Evolutionary conservation across 2,329 filamentous ascomycete species (phyloP).

Genomic region (Lachnellula hyalina): DNA sequence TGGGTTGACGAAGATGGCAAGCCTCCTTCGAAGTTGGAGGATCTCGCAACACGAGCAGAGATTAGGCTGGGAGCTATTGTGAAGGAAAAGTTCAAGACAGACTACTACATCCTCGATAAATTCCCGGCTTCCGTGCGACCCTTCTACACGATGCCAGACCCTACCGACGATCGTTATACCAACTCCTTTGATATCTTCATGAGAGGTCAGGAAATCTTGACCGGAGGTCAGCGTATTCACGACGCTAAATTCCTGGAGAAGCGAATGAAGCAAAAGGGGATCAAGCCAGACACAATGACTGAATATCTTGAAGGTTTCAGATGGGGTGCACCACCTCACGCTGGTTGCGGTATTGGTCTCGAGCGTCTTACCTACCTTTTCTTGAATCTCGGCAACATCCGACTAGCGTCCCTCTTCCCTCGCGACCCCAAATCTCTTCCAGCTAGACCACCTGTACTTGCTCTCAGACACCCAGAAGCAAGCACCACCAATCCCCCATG

Average conservation of each 20-base stretch:
- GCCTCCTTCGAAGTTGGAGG: slow-evolving; percentile 64
- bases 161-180: slow-evolving; percentile 65
- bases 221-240: slow-evolving; percentile 90
- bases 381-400: slow-evolving; percentile 81
- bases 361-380: slow-evolving; percentile 85
- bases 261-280: slow-evolving; percentile 70
- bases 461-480: slow-evolving; percentile 80
- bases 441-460: slow-evolving; percentile 52
- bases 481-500: slow-evolving; percentile 71
- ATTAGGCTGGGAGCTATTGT: slow-evolving; percentile 79
- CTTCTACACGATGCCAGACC: slow-evolving; percentile 87
- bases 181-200: slow-evolving; percentile 96
- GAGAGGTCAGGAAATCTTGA: slow-evolving; percentile 86
- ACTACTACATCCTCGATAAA: slow-evolving; percentile 93
- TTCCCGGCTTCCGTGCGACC: slow-evolving; percentile 80
- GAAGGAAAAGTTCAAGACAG: slow-evolving; percentile 79
- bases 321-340: slow-evolving; percentile 83
- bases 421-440: slow-evolving; percentile 86
- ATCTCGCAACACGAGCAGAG: slow-evolving; percentile 80
- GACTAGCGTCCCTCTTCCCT: slow-evolving; percentile 80
- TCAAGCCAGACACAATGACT: slow-evolving; percentile 77
- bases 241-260: slow-evolving; percentile 67
- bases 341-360: slow-evolving; percentile 82
- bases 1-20: slow-evolving; percentile 75
- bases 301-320: slow-evolving; percentile 88